A percentile compares a stretch with the other conserved stretches of the same genome.
Evolutionary conservation across 2,329 filamentous ascomycete species (phyloP).

Genomic region (Drechslerella dactyloides): DNA sequence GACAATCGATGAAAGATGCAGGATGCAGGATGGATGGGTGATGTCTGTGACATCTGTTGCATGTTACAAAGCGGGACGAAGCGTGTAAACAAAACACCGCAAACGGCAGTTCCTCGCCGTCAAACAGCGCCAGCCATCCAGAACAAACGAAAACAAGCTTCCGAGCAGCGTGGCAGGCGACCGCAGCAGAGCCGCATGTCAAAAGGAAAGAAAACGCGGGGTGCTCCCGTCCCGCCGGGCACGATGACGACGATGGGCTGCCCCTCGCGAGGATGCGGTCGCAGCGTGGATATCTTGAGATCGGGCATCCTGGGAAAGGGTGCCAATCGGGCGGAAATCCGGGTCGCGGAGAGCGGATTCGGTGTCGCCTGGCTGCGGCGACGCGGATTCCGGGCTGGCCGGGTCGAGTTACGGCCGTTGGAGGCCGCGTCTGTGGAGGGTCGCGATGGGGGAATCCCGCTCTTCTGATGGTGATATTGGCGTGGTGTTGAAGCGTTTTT

Average conservation of each 20-base stretch:
- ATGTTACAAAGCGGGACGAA: background rate
- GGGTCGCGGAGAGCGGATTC: constrained; percentile 14
- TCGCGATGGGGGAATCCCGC: constrained; percentile 18
- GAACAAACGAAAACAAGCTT: constrained; percentile 23
- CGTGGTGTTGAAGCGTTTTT: constrained; percentile 43
- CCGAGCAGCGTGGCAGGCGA: constrained; percentile 10
- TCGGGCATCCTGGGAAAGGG: constrained; percentile 30
- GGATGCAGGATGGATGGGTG: background rate
- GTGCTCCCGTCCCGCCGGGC: constrained; percentile 28
- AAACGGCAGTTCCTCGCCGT: constrained; percentile 2
- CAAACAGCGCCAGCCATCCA: too few relatives aligned
- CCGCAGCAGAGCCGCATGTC: constrained; percentile 45
- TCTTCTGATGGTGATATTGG: constrained; percentile 36
- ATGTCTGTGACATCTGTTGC: background rate
- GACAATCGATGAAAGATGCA: background rate
- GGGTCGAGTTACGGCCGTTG: background rate
- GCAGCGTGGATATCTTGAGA: background rate
- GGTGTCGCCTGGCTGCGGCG: constrained; percentile 38
- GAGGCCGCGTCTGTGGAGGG: background rate
- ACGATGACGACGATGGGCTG: constrained; percentile 33
- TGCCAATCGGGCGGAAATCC: background rate
- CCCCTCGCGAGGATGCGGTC: constrained; percentile 8
- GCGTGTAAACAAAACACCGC: constrained; percentile 3
- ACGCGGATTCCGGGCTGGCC: constrained; percentile 26
- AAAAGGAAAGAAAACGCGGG: constrained; percentile 48